phyloP scores from a whole-genome alignment of 2,329 filamentous ascomycete species.

The Botrytis hyacinthi region DNA sequence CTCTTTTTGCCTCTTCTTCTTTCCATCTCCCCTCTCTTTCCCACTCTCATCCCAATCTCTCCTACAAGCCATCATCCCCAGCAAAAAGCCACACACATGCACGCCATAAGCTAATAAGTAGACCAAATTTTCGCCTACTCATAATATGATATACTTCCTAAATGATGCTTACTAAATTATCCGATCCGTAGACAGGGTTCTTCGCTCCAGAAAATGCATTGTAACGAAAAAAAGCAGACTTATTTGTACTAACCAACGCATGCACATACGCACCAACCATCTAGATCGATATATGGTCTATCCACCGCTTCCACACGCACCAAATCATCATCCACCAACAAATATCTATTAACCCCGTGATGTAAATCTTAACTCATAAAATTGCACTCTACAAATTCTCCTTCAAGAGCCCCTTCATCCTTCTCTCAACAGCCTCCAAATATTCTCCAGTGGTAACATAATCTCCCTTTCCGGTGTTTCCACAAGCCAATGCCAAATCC shows the following conservation, averaged over 20 bases:
- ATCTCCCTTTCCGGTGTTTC: conserved; percentile 77
- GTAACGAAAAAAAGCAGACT: not conserved
- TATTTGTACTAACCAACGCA: not conserved
- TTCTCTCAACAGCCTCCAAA: conserved; percentile 85
- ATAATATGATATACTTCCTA: not conserved
- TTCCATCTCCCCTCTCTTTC: not conserved
- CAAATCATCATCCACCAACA: not conserved
- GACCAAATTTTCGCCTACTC: not conserved
- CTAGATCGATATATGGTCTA: not conserved
- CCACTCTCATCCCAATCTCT: not conserved
- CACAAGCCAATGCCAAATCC: conserved; percentile 92
- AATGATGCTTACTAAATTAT: not conserved
- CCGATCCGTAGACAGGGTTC: not conserved
- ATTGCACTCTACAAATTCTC: conserved; percentile 60
- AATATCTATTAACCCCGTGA: not conserved
- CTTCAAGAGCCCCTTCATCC: conserved; percentile 77
- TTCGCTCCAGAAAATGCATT: not conserved
- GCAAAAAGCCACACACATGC: not conserved
- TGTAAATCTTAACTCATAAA: not conserved
- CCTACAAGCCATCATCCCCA: no score
- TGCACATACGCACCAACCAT: not conserved
- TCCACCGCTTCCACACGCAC: not conserved
- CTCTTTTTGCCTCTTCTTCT: no score
- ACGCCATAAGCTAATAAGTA: not conserved
- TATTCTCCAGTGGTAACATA: conserved; percentile 94